A percentile compares a stretch with the other conserved stretches of the same genome.
These are phyloP conservation scores for Fusarium sp. DNA, from an alignment of 2,329 filamentous ascomycete genomes.

Conservation along the genomic window DNA sequence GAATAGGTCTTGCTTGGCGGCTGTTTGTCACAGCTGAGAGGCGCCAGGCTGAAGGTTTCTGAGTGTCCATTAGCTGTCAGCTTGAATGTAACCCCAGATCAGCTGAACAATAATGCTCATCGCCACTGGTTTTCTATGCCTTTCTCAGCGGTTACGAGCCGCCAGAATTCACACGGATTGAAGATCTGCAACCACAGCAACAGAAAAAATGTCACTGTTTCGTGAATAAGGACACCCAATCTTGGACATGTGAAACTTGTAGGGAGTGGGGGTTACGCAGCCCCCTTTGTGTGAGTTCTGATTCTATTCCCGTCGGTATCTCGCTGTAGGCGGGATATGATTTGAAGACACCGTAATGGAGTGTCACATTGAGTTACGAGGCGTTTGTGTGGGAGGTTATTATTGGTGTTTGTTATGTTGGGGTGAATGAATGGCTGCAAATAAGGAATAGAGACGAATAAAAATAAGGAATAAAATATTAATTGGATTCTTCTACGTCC, in stretches of 20 bases:
- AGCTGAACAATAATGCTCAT: slow-evolving; percentile 24
- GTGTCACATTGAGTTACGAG: slow-evolving; percentile 38
- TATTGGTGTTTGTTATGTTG: slow-evolving; percentile 19
- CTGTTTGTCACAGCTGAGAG: slow-evolving; percentile 23
- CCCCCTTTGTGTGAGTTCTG: slow-evolving; percentile 22
- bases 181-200: slow-evolving; percentile 28
- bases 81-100: slow-evolving; percentile 33
- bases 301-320: slow-evolving; percentile 34
- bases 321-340: slow-evolving; percentile 37
- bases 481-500: neutral
- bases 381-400: slow-evolving; percentile 22
- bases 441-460: slow-evolving; percentile 12
- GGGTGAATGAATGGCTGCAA: slow-evolving; percentile 8
- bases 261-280: slow-evolving; percentile 26
- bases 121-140: slow-evolving; percentile 9
- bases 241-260: slow-evolving; percentile 37
- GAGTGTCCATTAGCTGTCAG: slow-evolving; percentile 23
- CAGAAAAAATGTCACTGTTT: slow-evolving; percentile 10
- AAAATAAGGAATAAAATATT: neutral
- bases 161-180: slow-evolving; percentile 15
- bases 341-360: slow-evolving; percentile 32
- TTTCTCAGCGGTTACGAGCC: slow-evolving; percentile 36
- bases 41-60: slow-evolving; percentile 20
- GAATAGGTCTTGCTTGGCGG: slow-evolving; percentile 6
- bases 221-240: slow-evolving; percentile 18